Percentiles rank a stretch among this genome's conserved stretches.
phyloP scores from a whole-genome alignment of 139 green algal genomes.

The Eudorina sp. region DNA sequence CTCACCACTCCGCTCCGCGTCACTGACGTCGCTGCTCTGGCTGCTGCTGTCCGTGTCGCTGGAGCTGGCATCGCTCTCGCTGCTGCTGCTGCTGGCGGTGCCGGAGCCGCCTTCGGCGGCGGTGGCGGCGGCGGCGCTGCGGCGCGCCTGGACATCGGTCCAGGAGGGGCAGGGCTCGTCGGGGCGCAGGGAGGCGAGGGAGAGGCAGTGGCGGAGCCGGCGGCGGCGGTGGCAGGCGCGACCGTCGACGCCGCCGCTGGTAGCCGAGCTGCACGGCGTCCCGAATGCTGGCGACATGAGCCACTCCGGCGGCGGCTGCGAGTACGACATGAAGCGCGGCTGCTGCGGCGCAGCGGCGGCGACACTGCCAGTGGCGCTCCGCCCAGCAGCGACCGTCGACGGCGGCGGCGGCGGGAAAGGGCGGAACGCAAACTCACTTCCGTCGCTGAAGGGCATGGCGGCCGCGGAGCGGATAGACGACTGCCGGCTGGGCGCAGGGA shows the following conservation, averaged over 20 bases:
- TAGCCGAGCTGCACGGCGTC: not conserved
- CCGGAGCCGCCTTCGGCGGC: not conserved
- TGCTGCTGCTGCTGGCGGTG: not conserved
- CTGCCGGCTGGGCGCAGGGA: too few species aligned
- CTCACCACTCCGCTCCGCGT: not conserved
- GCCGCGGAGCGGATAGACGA: too few species aligned
- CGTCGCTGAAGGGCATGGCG: too few species aligned
- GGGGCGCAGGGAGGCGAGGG: not conserved
- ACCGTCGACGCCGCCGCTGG: not conserved
- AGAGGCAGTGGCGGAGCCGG: not conserved
- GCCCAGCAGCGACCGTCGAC: too few species aligned
- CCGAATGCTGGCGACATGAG: not conserved
- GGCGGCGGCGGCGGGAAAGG: too few species aligned
- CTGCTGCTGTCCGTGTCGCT: not conserved
- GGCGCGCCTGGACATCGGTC: not conserved
- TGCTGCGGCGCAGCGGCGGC: too few species aligned
- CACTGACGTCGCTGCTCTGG: conserved; percentile 3
- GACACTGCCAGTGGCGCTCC: too few species aligned
- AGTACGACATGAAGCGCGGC: not conserved
- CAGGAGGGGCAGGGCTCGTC: conserved; percentile 36
- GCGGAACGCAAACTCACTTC: too few species aligned
- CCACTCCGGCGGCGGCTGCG: not conserved
- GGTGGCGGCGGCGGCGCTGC: too few species aligned
- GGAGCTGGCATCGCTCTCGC: not conserved
- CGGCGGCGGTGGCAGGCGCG: not conserved